Evolutionary conservation across 139 green algal genomes (phyloP), one percentile per base, ranked within the genome.

Genomic region (Edaphochlamys debaryana): DNA sequence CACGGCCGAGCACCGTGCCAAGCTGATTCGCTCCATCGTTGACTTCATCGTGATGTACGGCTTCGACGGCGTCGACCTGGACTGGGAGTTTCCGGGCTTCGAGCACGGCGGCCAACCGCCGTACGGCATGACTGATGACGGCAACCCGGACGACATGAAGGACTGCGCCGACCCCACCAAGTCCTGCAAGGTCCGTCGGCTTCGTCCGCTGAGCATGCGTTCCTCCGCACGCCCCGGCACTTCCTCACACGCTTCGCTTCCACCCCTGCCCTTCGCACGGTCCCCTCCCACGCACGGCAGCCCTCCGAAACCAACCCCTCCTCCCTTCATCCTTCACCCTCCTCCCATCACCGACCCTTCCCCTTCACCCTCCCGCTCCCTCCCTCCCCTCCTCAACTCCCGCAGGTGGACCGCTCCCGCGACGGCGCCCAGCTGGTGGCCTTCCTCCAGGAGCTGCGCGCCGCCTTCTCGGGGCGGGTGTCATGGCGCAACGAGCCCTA

Each of bases 11-110:
- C 15, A 8, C 25, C 58, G 58, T 6, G 58, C 58, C 58, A 66
- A 66, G 58, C 58, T 66, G 25, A 66, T 66, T 19, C 58, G 58
- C 25, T 66, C 58, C 58, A 66, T 66, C 58, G 58, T 66, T 15
- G 42, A 60, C 42, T 77, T 77, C 45, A 25, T 77, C 1, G 69
- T 60, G 37, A 63, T n/a, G 6, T 77, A 64, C 20, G 45, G 45
- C 25, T 77, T 77, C 63, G 69, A 77, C 69, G 69, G 69, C 69
- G 45, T 77, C 0, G 69, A 77, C 69, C 36, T 77, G 34, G 69
- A 77, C 45, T 77, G 69, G 69, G 69, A 77, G 69, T 77, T 60
- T n/a, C 69, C 69, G 6, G 69, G 69, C 45, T 79, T 74, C 25
- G 67, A 74, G 67, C 67, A 74, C 67, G 67, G 40, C 40, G 67